Evolutionary conservation across 331 rosid species (phyloP).

Genomic region (Dryas integrifolia): DNA sequence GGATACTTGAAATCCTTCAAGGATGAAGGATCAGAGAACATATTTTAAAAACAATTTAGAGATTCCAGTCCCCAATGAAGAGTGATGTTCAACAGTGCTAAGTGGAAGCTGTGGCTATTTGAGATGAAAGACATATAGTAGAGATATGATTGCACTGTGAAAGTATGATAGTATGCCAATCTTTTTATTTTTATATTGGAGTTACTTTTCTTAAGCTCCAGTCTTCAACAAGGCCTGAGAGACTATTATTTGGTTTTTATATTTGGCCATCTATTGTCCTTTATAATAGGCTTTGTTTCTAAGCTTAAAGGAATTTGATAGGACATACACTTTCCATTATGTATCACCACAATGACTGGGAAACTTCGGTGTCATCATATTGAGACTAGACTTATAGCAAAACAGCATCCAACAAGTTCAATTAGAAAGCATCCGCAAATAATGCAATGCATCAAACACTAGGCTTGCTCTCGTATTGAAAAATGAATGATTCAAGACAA

Average conservation of each 20-base stretch:
- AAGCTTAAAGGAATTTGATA: neutral
- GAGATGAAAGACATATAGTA: neutral
- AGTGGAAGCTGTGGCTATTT: neutral
- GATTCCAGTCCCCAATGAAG: neutral
- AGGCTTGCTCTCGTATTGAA: neutral
- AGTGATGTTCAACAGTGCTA: neutral
- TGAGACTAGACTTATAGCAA: neutral
- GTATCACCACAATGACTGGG: neutral
- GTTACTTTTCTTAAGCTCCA: neutral
- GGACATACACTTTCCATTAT: neutral
- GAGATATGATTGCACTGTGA: neutral
- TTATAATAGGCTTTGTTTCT: neutral
- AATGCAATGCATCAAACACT: neutral
- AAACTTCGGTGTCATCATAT: neutral
- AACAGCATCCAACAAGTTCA: neutral
- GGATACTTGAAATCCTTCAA: neutral
- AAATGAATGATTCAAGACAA: neutral
- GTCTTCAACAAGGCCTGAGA: neutral
- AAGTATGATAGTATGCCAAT: neutral
- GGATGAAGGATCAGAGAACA: neutral
- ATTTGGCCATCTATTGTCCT: neutral
- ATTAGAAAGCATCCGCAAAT: neutral
- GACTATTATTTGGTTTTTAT: neutral
- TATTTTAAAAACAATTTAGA: neutral
- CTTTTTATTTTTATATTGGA: neutral